Percentiles rank a stretch among this genome's conserved stretches.
Conservation (phyloP, 1,284 basidiomycete genomes). For the Thelephora terrestris region DNA sequence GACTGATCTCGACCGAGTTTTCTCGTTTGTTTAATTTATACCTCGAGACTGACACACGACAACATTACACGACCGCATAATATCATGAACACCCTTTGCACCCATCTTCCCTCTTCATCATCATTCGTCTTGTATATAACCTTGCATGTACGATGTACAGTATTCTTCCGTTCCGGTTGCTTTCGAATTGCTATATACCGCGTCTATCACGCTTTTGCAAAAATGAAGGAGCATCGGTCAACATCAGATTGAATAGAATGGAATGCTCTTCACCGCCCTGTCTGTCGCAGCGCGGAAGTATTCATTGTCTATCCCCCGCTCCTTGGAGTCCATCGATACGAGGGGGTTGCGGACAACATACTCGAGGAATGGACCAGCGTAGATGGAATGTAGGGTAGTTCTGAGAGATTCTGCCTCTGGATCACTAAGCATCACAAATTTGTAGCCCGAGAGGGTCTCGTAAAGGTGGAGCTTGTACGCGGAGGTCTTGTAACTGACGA, state of each 20-base stretch:
- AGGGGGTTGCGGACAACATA: conserved; percentile 90
- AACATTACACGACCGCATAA: too few species aligned
- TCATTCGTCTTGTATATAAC: too few species aligned
- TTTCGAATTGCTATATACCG: too few species aligned
- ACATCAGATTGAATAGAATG: conserved; percentile 29
- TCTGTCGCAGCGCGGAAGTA: conserved; percentile 80
- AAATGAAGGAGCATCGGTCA: too few species aligned
- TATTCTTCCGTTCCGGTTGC: too few species aligned
- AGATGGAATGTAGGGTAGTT: conserved; percentile 79
- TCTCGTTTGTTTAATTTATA: too few species aligned
- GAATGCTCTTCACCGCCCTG: conserved; percentile 59
- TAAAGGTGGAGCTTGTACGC: conserved; percentile 91
- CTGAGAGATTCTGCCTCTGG: conserved; percentile 75
- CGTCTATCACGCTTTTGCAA: conserved; percentile 15
- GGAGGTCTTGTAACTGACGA: conserved; percentile 86
- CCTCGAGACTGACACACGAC: too few species aligned
- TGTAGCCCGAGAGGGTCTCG: conserved; percentile 89
- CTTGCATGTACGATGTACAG: too few species aligned
- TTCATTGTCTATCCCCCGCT: conserved; percentile 84
- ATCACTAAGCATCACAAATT: conserved; percentile 91
- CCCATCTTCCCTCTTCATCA: too few species aligned
- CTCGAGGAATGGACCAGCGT: conserved; percentile 90
- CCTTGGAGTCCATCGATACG: conserved; percentile 69
- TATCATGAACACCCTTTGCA: too few species aligned
- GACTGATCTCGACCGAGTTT: background rate